Evolutionary conservation across 352 stramenopile genomes (phyloP).

Genomic region (Pythium aristosporum): DNA sequence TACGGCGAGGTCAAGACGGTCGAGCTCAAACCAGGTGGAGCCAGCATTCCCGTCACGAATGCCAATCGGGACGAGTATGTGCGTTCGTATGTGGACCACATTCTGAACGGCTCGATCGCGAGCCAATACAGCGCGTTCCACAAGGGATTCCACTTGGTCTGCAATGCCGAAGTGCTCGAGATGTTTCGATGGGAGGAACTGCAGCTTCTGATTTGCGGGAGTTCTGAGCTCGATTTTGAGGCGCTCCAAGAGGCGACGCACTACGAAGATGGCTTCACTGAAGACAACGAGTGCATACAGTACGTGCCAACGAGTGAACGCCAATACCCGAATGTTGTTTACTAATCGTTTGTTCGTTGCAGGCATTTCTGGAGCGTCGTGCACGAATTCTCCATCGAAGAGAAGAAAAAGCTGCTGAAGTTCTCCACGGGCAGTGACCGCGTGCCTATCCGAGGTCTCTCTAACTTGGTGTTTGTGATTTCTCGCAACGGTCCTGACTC

Average conservation of each 20-base stretch:
- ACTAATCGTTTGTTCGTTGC: not conserved
- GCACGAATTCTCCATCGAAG: slow-evolving; percentile 70
- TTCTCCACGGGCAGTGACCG: slow-evolving; percentile 87
- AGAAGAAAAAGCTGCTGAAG: slow-evolving; percentile 85
- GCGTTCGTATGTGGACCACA: slow-evolving; percentile 67
- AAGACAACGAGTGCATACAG: slow-evolving; percentile 62
- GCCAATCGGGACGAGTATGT: slow-evolving; percentile 75
- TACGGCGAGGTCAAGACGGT: slow-evolving; percentile 80
- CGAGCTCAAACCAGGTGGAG: slow-evolving; percentile 65
- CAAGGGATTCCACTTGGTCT: slow-evolving; percentile 74
- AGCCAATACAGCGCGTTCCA: slow-evolving; percentile 74
- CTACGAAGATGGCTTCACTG: slow-evolving; percentile 76
- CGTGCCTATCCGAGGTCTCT: slow-evolving; percentile 79
- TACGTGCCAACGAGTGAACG: slow-evolving; percentile 21
- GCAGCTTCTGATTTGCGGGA: slow-evolving; percentile 74
- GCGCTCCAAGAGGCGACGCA: slow-evolving; percentile 69
- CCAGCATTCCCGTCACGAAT: slow-evolving; percentile 58
- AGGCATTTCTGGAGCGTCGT: slow-evolving; percentile 84
- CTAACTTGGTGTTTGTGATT: slow-evolving; percentile 82
- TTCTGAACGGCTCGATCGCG: slow-evolving; percentile 57
- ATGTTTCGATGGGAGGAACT: slow-evolving; percentile 85
- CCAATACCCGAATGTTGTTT: not conserved
- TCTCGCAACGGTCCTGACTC: slow-evolving; percentile 82
- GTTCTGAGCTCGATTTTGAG: slow-evolving; percentile 74
- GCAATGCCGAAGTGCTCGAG: slow-evolving; percentile 63